Evolutionary conservation across 2,329 filamentous ascomycete genomes (phyloP), one percentile per base, ranked within the genome.

Genomic region (Periconia macrospinosa): DNA sequence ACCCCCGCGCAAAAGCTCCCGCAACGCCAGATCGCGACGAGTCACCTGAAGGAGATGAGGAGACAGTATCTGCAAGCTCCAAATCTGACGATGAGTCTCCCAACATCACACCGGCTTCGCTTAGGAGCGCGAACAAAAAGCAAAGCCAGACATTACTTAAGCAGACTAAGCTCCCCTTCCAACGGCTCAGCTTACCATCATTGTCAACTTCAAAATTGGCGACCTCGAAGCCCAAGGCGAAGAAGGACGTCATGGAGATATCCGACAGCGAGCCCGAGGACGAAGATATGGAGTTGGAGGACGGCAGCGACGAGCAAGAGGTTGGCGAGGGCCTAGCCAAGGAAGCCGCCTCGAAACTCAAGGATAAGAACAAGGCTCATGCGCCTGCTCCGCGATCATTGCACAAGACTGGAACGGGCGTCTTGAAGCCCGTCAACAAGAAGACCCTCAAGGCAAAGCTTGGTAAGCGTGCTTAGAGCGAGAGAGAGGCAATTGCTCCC

Each of bases 71-170:
- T n/a, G 41, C 40, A 6, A 45, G 35, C 3, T 50, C 20, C 15
- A 14, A 30, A 18, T 23, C 45, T 6, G 58, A 60, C 2, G 63
- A 65, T 11, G 50, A 53, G 6, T 69, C 69, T 3, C 63, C 65
- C 10, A 73, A 72, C 30, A 72, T 73, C 30, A 73, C 70, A 9
- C 69, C 70, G n/a, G 68, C 68, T 3, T 71, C 69, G 27, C 59
- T 73, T 5, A 68, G 70, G 35, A 72, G 69, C 50, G 69, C 70
- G 15, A 57, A 60, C 13, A 60, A 57, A 44, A 15, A n/a, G 42
- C 15, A 30, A 13, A 64, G 54, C 14, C 54, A 57, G 40, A 58
- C 33, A 13, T n/a, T 37, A 10, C 33, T 37, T 10, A 37, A 37
- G 15, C 33, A 37, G 33, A 6, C 33, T n/a, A 62, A 52, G 41